Evolutionary conservation across 306 rosid species (phyloP).

Genomic region (Casuarina cunninghamiana): DNA sequence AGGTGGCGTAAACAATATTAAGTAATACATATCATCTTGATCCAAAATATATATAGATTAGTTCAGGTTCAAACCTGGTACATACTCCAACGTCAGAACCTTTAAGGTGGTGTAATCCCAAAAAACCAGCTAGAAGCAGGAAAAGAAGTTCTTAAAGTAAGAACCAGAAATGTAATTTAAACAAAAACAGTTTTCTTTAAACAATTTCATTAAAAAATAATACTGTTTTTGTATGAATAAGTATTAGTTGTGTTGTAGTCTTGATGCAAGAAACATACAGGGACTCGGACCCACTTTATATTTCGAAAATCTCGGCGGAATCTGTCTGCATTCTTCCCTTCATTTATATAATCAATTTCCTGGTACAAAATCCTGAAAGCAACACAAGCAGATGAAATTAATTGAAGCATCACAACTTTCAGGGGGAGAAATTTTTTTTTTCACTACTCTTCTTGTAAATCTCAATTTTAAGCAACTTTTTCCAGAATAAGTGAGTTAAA

Average conservation of each 20-base stretch:
- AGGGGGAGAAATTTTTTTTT: background rate
- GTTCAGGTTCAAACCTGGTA: slow-evolving; percentile 77
- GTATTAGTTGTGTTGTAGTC: slow-evolving; percentile 20
- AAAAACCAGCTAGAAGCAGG: slow-evolving; percentile 59
- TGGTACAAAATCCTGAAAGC: slow-evolving; percentile 74
- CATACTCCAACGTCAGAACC: slow-evolving; percentile 90
- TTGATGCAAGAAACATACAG: slow-evolving; percentile 65
- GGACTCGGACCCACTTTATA: slow-evolving; percentile 91
- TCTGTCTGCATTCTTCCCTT: slow-evolving; percentile 88
- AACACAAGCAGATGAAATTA: slow-evolving; percentile 20
- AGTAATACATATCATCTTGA: background rate
- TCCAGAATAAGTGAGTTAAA: background rate
- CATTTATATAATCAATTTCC: slow-evolving; percentile 90
- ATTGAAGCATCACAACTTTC: slow-evolving; percentile 17
- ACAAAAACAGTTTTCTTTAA: background rate
- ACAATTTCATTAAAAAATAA: no score
- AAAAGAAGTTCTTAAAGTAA: slow-evolving; percentile 9
- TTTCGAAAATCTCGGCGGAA: slow-evolving; percentile 87
- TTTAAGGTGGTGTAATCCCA: slow-evolving; percentile 93
- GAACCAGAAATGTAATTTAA: background rate
- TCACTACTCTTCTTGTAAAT: slow-evolving; percentile 1
- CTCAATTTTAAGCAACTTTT: background rate
- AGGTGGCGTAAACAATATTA: slow-evolving; percentile 13
- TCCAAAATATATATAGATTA: slow-evolving; percentile 5
- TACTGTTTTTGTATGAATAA: background rate